Percentiles rank a stretch among this genome's conserved stretches.
These are phyloP conservation scores for Kewa caespitosa DNA, from an alignment of 179 eudicot genomes.

Conservation along the genomic window DNA sequence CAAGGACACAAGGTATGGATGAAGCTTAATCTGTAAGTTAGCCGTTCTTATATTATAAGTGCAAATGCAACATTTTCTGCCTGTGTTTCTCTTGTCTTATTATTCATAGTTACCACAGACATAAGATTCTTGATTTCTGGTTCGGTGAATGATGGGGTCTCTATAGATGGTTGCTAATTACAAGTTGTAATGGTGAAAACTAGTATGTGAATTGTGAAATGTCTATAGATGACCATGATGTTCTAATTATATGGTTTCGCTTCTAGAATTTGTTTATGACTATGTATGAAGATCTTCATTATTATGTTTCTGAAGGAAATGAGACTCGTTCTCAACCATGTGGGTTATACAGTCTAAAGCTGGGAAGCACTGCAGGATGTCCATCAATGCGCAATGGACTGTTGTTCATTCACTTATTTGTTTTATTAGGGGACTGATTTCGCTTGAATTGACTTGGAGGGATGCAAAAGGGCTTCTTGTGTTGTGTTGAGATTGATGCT, in stretches of 20 bases:
- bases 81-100: background rate
- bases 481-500: background rate
- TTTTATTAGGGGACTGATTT: background rate
- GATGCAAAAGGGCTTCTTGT: background rate
- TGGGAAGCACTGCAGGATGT: background rate
- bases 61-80: background rate
- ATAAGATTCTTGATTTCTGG: background rate
- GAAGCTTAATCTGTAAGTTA: background rate
- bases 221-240: background rate
- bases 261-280: background rate
- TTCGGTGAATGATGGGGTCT: background rate
- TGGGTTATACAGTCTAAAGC: background rate
- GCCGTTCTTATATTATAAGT: background rate
- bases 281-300: background rate
- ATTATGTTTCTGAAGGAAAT: background rate
- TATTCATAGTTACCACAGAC: background rate
- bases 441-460: background rate
- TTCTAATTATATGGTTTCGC: background rate
- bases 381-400: background rate
- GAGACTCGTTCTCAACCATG: background rate
- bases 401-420: background rate
- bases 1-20: constrained; percentile 51
- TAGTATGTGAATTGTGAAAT: too few species aligned
- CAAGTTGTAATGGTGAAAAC: background rate
- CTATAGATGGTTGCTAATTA: background rate